Evolutionary conservation across 1,284 basidiomycete genomes (phyloP), one percentile per base, ranked within the genome.

Genomic region (Malassezia obtusa): DNA sequence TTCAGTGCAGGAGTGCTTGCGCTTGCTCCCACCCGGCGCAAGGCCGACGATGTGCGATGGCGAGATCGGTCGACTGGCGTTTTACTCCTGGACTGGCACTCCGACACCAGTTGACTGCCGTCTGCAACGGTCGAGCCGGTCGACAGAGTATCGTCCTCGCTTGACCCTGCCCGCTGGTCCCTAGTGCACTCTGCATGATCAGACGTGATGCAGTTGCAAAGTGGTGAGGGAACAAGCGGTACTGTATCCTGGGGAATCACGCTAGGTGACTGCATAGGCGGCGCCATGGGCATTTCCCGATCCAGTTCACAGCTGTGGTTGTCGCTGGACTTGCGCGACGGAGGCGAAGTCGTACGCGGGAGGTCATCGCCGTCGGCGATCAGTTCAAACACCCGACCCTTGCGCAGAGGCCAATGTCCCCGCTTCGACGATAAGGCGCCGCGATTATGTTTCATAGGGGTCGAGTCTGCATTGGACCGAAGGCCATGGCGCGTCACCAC

Each of bases 371-470:
- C 60, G 37, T 69, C 64, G 24, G 64, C 67, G 22, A 67, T 56
- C 25, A 71, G 53, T 50, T 71, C 68, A 24, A 60, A 54, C 36
- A 71, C 60, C 25, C 69, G 64, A 1, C 69, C 67, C 46, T 68
- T 70, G 26, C 56, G 59, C 32, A 60, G 59, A 26, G 58, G 28
- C 28, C 28, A 30, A n/a, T n/a, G n/a, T n/a, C n/a, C n/a, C n/a
- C n/a, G n/a, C n/a, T n/a, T n/a, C n/a, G n/a, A n/a, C n/a, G n/a
- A n/a, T n/a, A n/a, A n/a, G n/a, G n/a, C n/a, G n/a, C n/a, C n/a
- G n/a, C n/a, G n/a, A n/a, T n/a, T n/a, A n/a, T 31, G 30, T 31
- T 3, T 12, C 11, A 3, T 9, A 31, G 6, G 30, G 3, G 6
- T 31, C 30, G 30, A n/a, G n/a, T n/a, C n/a, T n/a, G n/a, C n/a